phyloP scores from a whole-genome alignment of 202 grass and related monocot genomes.

The Miscanthus sacchariflorus region DNA sequence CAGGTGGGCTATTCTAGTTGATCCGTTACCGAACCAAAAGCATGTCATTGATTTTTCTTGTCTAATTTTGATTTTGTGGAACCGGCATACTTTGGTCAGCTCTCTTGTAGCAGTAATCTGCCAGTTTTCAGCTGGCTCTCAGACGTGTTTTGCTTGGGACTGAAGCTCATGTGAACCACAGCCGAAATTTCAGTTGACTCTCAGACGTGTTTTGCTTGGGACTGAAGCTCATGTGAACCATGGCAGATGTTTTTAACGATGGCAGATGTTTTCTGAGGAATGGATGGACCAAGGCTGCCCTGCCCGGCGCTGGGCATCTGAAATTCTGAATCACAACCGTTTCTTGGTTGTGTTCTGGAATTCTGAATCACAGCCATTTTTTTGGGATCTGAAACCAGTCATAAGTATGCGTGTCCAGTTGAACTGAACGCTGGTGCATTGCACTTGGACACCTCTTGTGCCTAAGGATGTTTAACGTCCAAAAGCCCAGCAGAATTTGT shows the following conservation, averaged over 20 bases:
- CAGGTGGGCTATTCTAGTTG: constrained; percentile 20
- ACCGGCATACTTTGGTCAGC: not conserved
- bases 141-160: not conserved
- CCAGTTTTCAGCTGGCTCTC: not conserved
- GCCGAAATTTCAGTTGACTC: not conserved
- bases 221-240: not conserved
- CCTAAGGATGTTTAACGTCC: too few relatives aligned
- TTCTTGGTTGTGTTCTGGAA: not conserved
- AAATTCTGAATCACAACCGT: not conserved
- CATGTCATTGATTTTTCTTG: not conserved
- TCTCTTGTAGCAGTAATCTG: not conserved
- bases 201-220: not conserved
- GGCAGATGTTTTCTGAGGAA: not conserved
- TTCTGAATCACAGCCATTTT: not conserved
- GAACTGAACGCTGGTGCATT: not conserved
- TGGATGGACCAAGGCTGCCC: not conserved
- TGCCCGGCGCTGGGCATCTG: not conserved
- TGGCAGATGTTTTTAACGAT: not conserved
- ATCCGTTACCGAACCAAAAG: not conserved
- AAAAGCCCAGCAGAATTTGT: too few relatives aligned
- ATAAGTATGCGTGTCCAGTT: not conserved
- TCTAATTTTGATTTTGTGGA: not conserved
- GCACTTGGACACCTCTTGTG: not conserved
- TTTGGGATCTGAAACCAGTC: not conserved
- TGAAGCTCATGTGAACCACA: not conserved